A percentile compares a stretch with the other conserved stretches of the same genome.
Evolutionary conservation across 2,329 filamentous ascomycete genomes (phyloP).

Genomic region (Aphanoascus verrucosus): DNA sequence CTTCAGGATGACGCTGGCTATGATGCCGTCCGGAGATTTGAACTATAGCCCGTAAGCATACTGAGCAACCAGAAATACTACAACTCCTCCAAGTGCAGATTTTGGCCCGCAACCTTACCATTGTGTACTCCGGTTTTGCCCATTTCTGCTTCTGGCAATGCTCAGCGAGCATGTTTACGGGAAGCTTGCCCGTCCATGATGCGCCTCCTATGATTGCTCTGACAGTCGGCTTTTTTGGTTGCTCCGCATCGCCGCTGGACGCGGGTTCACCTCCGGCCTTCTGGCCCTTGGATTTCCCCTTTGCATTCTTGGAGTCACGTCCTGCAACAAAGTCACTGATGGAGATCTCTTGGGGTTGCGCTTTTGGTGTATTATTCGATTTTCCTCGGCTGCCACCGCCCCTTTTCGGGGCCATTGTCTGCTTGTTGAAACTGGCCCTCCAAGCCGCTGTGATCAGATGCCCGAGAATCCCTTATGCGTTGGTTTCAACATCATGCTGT

Average conservation of each 20-base stretch:
- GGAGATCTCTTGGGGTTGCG: conserved; percentile 22
- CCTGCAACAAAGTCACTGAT: conserved; percentile 17
- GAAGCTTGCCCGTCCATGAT: conserved; percentile 95
- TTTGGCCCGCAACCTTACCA: conserved; percentile 40
- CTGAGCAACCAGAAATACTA: conserved; percentile 7
- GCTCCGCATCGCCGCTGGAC: conserved; percentile 29
- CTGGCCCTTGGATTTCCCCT: conserved; percentile 17
- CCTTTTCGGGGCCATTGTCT: conserved; percentile 33
- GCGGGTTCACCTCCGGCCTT: conserved; percentile 20
- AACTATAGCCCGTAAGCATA: conserved; percentile 31
- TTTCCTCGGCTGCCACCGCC: conserved; percentile 31
- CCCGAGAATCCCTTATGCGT: background rate
- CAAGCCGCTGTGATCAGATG: background rate
- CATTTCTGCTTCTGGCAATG: conserved; percentile 94
- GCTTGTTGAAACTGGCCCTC: background rate
- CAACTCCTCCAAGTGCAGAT: background rate
- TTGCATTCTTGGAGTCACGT: conserved; percentile 26
- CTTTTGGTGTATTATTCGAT: conserved; percentile 33
- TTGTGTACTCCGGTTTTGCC: conserved; percentile 86
- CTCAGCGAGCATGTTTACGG: conserved; percentile 84
- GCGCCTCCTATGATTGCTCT: conserved; percentile 80
- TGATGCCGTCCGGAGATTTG: conserved; percentile 62
- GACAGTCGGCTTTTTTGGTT: conserved; percentile 50
- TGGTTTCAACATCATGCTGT: too few relatives aligned
- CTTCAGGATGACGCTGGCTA: conserved; percentile 69